phyloP scores from a whole-genome alignment of 2,329 filamentous ascomycete genomes.

The Camptophora hylomeconis region DNA sequence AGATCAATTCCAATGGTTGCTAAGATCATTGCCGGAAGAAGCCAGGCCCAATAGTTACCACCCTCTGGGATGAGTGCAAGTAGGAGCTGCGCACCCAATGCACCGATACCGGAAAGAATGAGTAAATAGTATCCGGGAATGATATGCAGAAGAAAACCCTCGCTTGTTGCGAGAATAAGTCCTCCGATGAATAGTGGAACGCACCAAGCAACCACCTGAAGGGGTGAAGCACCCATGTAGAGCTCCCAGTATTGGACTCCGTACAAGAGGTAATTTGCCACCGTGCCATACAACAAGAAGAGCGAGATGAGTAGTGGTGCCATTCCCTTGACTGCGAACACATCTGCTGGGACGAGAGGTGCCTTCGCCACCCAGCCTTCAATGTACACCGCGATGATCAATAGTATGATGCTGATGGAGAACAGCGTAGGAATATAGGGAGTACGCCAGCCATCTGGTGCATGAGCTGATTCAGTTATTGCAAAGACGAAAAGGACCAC shows the following conservation, averaged over 20 bases:
- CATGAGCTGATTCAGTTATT: slow-evolving; percentile 59
- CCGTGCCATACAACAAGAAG: slow-evolving; percentile 54
- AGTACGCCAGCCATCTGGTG: slow-evolving; percentile 56
- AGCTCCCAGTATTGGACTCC: slow-evolving; percentile 55
- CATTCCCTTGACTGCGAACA: slow-evolving; percentile 60
- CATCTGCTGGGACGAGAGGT: slow-evolving; percentile 55
- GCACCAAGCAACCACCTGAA: slow-evolving; percentile 57
- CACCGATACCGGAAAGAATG: slow-evolving; percentile 47
- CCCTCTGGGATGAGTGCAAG: slow-evolving; percentile 50
- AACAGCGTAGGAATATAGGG: slow-evolving; percentile 59
- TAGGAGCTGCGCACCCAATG: slow-evolving; percentile 44
- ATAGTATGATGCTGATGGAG: slow-evolving; percentile 46
- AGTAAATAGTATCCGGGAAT: slow-evolving; percentile 51
- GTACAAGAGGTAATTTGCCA: slow-evolving; percentile 59
- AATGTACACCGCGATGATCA: slow-evolving; percentile 52
- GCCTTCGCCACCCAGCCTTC: slow-evolving; percentile 57
- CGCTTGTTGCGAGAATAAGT: slow-evolving; percentile 47
- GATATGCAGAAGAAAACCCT: slow-evolving; percentile 55
- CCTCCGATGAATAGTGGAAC: slow-evolving; percentile 56
- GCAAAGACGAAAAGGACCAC: slow-evolving; percentile 61
- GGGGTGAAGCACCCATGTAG: slow-evolving; percentile 44
- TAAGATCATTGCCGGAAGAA: slow-evolving; percentile 51
- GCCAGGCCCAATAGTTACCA: slow-evolving; percentile 56
- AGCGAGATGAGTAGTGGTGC: slow-evolving; percentile 46
- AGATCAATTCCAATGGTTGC: slow-evolving; percentile 63